These are phyloP conservation scores for Leucogyrophana mollusca DNA, from an alignment of 768 basidiomycete species.

Conservation along the genomic window DNA sequence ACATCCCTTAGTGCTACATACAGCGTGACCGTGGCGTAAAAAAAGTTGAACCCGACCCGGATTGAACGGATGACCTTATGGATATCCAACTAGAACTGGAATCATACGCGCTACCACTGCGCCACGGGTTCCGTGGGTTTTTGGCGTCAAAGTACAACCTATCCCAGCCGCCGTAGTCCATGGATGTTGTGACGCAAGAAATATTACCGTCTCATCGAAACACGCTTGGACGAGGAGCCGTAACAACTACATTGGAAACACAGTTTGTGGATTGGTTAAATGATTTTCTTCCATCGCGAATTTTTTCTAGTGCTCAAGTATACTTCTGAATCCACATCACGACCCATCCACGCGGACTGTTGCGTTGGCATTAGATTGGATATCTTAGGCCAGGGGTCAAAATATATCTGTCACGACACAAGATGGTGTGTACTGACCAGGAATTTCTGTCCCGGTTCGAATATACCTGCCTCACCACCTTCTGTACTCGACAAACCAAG, in stretches of 20 bases:
- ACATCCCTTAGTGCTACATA: too few relatives aligned
- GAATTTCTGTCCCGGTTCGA: conserved; percentile 66
- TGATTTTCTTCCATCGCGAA: conserved; percentile 55
- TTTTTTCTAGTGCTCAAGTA: conserved; percentile 67
- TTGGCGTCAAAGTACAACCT: too few relatives aligned
- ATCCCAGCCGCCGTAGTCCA: too few relatives aligned
- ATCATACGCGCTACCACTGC: conserved; percentile 34
- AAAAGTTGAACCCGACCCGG: conserved; percentile 40
- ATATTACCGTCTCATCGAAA: too few relatives aligned
- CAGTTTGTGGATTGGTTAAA: background rate
- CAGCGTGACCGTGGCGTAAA: too few relatives aligned
- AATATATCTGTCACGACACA: conserved; percentile 3
- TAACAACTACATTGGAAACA: too few relatives aligned
- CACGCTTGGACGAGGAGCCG: too few relatives aligned
- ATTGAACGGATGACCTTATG: conserved; percentile 46
- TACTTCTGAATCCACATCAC: conserved; percentile 58
- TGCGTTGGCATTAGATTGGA: conserved; percentile 75
- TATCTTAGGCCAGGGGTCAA: conserved; percentile 21
- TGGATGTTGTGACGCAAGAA: too few relatives aligned
- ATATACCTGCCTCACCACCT: conserved; percentile 44
- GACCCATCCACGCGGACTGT: conserved; percentile 67
- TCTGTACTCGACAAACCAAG: conserved; percentile 50
- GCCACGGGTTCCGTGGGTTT: conserved; percentile 9
- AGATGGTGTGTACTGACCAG: conserved; percentile 42
- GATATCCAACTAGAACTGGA: conserved; percentile 14